Evolutionary conservation across 1,284 basidiomycete genomes (phyloP).

Genomic region (Tremellales sp.): DNA sequence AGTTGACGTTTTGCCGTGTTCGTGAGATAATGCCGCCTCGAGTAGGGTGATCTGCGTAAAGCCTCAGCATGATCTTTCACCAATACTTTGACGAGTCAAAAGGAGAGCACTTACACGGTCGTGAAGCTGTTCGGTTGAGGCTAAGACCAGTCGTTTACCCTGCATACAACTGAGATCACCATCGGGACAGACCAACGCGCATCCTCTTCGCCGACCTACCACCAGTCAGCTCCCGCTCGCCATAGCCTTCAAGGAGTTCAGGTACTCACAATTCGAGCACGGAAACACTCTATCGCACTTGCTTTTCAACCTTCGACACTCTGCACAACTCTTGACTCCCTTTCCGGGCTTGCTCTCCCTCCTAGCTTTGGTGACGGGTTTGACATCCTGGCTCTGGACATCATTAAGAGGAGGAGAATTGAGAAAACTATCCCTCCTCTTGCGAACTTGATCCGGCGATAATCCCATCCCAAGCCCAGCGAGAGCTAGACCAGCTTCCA

Average conservation of each 20-base stretch:
- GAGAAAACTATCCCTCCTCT: conserved; percentile 10
- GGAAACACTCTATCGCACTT: conserved; percentile 45
- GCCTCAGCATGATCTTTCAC: neutral
- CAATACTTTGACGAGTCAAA: neutral
- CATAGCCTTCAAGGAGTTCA: neutral
- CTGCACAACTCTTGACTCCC: conserved; percentile 38
- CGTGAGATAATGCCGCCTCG: conserved; percentile 37
- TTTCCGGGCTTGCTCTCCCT: conserved; percentile 13
- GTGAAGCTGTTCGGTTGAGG: conserved; percentile 43
- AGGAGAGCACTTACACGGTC: conserved; percentile 25
- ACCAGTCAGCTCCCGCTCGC: neutral
- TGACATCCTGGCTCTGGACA: conserved; percentile 5
- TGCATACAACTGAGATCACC: conserved; percentile 46
- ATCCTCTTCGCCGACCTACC: conserved; percentile 37
- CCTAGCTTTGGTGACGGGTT: conserved; percentile 11
- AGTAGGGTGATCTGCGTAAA: conserved; percentile 40
- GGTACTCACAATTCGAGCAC: conserved; percentile 42
- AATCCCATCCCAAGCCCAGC: conserved; percentile 23
- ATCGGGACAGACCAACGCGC: conserved; percentile 42
- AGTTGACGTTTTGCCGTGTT: conserved; percentile 15
- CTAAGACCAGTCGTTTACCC: conserved; percentile 42
- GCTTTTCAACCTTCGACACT: conserved; percentile 41
- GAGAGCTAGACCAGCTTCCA: conserved; percentile 31
- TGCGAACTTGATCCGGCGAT: neutral
- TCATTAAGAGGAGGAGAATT: neutral